Base-by-base conservation (phyloP, 2,329 filamentous ascomycete genomes). In the Nemania bipapillata region DNA sequence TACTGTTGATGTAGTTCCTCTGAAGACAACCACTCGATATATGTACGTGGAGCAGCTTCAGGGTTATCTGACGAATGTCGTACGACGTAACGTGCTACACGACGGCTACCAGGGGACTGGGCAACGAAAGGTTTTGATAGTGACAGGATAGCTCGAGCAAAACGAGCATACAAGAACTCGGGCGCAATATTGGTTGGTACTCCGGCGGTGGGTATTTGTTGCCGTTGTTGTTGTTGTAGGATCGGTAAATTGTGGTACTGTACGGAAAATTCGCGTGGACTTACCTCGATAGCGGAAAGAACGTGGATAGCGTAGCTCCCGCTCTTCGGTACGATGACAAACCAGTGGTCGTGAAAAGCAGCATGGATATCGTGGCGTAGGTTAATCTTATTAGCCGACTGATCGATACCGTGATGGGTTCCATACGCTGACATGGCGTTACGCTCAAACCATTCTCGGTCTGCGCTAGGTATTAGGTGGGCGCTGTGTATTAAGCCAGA, bases 321-420 rank as follows among this genome's bases (percentile, higher is more conserved):
- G 45, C 37, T 50, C 40, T 60, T 60, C 28, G 57, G 57, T 28
- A 60, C 57, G 52, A 60, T 60, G 22, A 30, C 42, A 11, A 60
- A 60, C 37, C 35, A 26, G 28, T 60, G 42, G 26, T 26, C 11
- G n/a, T 60, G 42, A 45, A 60, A 60, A 30, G 57, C 57, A 17
- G 17, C 35, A 32, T 50, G 30, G 35, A 60, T 26, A 60, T 60
- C 57, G 37, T 60, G 28, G 35, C 57, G 57, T 9, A 60, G 28
- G 6, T 42, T 12, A 60, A 60, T 50, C 28, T 50, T 60, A 50
- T 60, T 60, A 1, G 30, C 12, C 20, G 9, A 37, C 40, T 60
- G 45, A 30, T 52, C 28, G 12, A 60, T 28, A 60, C 52, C 57
- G 45, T 26, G n/a, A 60, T 37, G 57, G 28, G 6, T 52, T 50